These are phyloP conservation scores for Plasmodium fragile DNA, from an alignment of 169 alveolate species.

Conservation along the genomic window DNA sequence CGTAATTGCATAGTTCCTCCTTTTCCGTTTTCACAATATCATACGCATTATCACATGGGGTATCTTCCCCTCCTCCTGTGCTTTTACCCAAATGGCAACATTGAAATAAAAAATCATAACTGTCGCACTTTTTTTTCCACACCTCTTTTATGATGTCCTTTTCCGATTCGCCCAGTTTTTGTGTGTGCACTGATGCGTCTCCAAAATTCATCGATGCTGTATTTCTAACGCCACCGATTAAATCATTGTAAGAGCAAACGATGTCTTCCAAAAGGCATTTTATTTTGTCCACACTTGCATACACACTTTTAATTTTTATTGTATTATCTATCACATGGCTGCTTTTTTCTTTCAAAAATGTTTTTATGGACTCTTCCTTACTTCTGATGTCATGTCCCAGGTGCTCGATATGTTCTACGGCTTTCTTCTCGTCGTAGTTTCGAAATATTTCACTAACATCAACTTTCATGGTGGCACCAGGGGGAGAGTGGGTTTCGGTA, in stretches of 20 bases:
- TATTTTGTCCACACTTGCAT: conserved; percentile 68
- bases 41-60: not conserved
- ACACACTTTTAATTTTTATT: conserved; percentile 61
- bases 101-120: conserved; percentile 56
- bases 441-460: conserved; percentile 29
- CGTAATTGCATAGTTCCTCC: conserved; percentile 55
- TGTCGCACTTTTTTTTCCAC: conserved; percentile 57
- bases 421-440: conserved; percentile 47
- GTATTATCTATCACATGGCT: conserved; percentile 65
- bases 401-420: conserved; percentile 23
- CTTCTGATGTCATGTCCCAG: conserved; percentile 17
- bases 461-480: conserved; percentile 35
- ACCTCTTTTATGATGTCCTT: conserved; percentile 44
- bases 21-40: conserved; percentile 41
- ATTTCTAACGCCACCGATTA: conserved; percentile 26
- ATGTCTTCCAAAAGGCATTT: conserved; percentile 43
- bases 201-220: conserved; percentile 4
- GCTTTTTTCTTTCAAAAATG: conserved; percentile 59
- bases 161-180: conserved; percentile 30
- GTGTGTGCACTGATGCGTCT: conserved; percentile 10
- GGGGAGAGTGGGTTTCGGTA: not conserved
- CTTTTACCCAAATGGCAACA: not conserved
- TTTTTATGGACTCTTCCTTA: conserved; percentile 51
- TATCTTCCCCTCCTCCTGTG: not conserved
- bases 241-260: conserved; percentile 15